Conservation (phyloP, 2,329 filamentous ascomycete species). For the Colletotrichum nymphaeae region DNA sequence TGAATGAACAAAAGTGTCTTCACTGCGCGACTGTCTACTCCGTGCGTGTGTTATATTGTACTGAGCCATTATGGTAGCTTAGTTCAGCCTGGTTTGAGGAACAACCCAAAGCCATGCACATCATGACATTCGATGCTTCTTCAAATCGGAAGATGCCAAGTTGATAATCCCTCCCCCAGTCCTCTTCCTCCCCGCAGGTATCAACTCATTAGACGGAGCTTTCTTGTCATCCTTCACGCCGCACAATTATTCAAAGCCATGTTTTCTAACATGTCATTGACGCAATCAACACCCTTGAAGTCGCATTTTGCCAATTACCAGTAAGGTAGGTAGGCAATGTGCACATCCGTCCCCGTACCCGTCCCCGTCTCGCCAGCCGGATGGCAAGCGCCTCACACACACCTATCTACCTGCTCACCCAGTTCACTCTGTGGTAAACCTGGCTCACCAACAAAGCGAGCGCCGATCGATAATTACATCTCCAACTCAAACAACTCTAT, state of each 20-base stretch:
- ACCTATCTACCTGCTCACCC: too few species aligned
- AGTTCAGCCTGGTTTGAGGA: not conserved
- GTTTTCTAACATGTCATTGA: too few species aligned
- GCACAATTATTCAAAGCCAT: too few species aligned
- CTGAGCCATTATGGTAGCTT: not conserved
- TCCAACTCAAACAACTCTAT: not conserved
- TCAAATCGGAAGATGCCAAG: not conserved
- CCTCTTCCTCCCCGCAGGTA: not conserved
- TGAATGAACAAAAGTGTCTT: not conserved
- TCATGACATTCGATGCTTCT: not conserved
- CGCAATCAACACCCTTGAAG: too few species aligned
- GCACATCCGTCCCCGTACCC: too few species aligned
- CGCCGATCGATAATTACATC: not conserved
- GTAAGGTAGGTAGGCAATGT: too few species aligned
- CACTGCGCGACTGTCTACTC: too few species aligned
- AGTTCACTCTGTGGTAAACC: too few species aligned
- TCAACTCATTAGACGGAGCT: not conserved
- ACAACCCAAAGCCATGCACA: not conserved
- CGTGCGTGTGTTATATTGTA: not conserved
- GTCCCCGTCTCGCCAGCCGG: too few species aligned
- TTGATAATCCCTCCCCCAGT: not conserved
- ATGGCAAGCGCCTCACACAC: too few species aligned
- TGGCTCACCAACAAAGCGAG: too few species aligned
- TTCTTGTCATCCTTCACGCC: not conserved
- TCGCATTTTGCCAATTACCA: too few species aligned